phyloP scores from a whole-genome alignment of 495 filamentous ascomycete species.

The Parathielavia appendiculata region DNA sequence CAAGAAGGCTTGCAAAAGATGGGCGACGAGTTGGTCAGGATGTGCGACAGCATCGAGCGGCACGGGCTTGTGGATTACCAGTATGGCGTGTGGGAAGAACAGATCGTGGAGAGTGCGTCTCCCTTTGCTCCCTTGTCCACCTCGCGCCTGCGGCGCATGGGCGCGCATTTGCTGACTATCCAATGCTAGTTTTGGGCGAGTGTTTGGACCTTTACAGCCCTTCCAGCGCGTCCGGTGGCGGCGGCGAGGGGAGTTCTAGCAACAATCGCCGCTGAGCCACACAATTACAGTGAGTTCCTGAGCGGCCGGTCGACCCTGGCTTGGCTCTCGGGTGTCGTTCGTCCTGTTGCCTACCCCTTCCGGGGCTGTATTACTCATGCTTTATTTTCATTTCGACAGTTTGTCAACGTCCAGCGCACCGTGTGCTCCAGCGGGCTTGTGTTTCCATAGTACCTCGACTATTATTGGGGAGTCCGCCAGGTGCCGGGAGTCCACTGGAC shows the following conservation, averaged over 20 bases:
- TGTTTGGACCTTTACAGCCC: conserved; percentile 57
- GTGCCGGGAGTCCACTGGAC: too few species aligned
- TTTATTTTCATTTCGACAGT: not conserved
- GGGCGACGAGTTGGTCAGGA: conserved; percentile 71
- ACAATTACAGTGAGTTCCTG: not conserved
- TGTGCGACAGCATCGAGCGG: conserved; percentile 81
- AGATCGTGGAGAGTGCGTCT: conserved; percentile 73
- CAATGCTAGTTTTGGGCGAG: conserved; percentile 53
- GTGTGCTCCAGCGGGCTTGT: not conserved
- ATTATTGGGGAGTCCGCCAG: too few species aligned
- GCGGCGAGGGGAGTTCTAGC: conserved; percentile 15
- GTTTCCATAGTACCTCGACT: not conserved
- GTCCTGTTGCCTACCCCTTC: not conserved
- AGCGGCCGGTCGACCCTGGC: too few species aligned
- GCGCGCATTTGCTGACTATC: conserved; percentile 8
- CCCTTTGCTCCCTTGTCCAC: not conserved
- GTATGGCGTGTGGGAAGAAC: conserved; percentile 93
- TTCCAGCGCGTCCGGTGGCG: conserved; percentile 32
- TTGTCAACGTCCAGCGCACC: not conserved
- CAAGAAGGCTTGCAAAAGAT: conserved; percentile 68
- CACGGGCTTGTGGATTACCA: conserved; percentile 95
- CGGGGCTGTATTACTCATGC: not conserved
- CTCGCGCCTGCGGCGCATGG: not conserved
- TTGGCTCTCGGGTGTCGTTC: not conserved
- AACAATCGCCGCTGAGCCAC: conserved; percentile 17